Evolutionary conservation across 2,329 filamentous ascomycete species (phyloP).

Genomic region (Aspergillus candidus): DNA sequence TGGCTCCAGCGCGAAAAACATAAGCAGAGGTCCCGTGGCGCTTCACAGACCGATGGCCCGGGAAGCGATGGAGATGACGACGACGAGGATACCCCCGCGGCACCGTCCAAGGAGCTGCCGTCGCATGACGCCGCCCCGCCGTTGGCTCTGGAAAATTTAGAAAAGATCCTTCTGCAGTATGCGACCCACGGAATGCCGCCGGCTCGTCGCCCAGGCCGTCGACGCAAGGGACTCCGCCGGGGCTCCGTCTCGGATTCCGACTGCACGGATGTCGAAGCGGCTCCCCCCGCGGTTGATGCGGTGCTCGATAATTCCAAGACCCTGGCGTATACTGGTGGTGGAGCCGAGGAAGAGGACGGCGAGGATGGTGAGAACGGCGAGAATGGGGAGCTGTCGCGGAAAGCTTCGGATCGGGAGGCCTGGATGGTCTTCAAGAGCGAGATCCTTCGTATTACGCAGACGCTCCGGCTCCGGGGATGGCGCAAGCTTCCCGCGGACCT

Average conservation of each 20-base stretch:
- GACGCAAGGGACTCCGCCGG: constrained; percentile 37
- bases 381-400: constrained; percentile 34
- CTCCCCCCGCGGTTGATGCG: constrained; percentile 81
- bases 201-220: constrained; percentile 21
- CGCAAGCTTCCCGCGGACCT: constrained; percentile 60
- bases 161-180: constrained; percentile 57
- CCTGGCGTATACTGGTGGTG: constrained; percentile 63
- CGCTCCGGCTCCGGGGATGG: constrained; percentile 86
- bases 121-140: constrained; percentile 63
- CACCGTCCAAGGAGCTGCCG: constrained; percentile 31
- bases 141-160: constrained; percentile 70
- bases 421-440: constrained; percentile 90
- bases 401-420: constrained; percentile 64
- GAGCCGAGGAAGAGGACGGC: constrained; percentile 38
- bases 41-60: constrained; percentile 38
- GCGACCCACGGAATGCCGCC: constrained; percentile 26
- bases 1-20: constrained; percentile 78
- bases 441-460: constrained; percentile 83
- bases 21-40: constrained; percentile 55
- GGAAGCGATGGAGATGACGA: constrained; percentile 23
- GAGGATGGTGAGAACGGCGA: constrained; percentile 39
- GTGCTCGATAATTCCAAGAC: constrained; percentile 87
- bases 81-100: constrained; percentile 18
- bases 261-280: constrained; percentile 68
- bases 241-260: constrained; percentile 76